A percentile compares a stretch with the other conserved stretches of the same genome.
phyloP scores from a whole-genome alignment of 2,329 filamentous ascomycete genomes.

The Aschersonia sp. region DNA sequence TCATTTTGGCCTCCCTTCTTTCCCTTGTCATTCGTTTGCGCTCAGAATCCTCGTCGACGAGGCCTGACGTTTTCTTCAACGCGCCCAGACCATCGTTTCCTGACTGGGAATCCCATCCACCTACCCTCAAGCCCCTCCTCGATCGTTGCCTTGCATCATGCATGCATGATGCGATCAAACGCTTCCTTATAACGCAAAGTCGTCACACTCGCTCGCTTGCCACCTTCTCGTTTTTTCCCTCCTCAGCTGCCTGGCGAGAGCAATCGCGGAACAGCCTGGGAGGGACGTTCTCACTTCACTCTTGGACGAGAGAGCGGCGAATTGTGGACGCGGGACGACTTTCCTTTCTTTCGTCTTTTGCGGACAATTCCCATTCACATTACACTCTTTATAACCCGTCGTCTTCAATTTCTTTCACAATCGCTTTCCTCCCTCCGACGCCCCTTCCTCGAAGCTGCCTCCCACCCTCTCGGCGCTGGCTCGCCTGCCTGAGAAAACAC shows the following conservation, averaged over 20 bases:
- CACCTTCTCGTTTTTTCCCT: neutral
- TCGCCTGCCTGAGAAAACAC: slow-evolving; percentile 5
- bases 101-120: neutral
- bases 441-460: neutral
- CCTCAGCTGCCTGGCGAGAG: neutral
- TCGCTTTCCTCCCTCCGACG: neutral
- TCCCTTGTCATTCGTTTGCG: neutral
- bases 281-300: neutral
- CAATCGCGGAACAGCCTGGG: neutral
- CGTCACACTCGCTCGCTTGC: neutral
- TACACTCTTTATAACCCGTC: neutral
- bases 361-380: neutral
- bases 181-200: neutral
- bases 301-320: neutral
- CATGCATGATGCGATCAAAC: slow-evolving; percentile 3
- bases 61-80: neutral
- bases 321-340: neutral
- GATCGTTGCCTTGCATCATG: neutral
- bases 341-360: neutral
- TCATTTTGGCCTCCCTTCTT: neutral
- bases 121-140: neutral
- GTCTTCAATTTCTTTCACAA: neutral
- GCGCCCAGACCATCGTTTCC: neutral
- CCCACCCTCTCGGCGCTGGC: slow-evolving; percentile 6
- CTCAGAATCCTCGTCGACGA: neutral